Percentiles rank a stretch among this genome's conserved stretches.
phyloP scores from a whole-genome alignment of 202 grass and related monocot genomes.

The Zizania palustris region DNA sequence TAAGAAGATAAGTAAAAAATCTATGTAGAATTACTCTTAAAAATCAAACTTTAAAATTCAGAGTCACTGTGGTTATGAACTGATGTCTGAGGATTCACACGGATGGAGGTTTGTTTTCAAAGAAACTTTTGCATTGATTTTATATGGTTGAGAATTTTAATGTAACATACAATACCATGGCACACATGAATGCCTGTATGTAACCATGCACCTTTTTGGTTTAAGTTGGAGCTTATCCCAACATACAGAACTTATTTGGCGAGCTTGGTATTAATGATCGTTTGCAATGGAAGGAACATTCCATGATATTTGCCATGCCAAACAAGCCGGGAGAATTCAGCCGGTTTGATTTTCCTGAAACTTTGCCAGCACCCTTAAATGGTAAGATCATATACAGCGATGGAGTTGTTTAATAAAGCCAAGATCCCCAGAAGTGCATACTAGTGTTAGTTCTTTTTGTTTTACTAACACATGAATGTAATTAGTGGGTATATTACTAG shows the following conservation, averaged over 20 bases:
- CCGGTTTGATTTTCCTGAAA: slow-evolving; percentile 93
- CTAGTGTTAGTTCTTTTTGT: slow-evolving; percentile 6
- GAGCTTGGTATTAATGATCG: slow-evolving; percentile 97
- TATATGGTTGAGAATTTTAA: slow-evolving; percentile 4
- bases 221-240: slow-evolving; percentile 99
- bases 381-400: slow-evolving; percentile 51
- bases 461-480: slow-evolving; percentile 21
- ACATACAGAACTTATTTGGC: slow-evolving; percentile 93
- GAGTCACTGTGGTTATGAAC: not conserved
- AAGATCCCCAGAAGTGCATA: slow-evolving; percentile 28
- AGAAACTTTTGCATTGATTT: not conserved
- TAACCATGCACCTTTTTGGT: slow-evolving; percentile 53
- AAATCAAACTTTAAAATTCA: no score
- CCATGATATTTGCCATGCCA: slow-evolving; percentile 99
- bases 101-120: not conserved
- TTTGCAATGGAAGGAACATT: slow-evolving; percentile 99
- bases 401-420: slow-evolving; percentile 2
- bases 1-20: no score
- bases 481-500: slow-evolving; percentile 25
- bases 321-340: slow-evolving; percentile 94
- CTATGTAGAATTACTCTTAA: no score
- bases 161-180: slow-evolving; percentile 13
- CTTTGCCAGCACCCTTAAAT: slow-evolving; percentile 85
- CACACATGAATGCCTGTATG: slow-evolving; percentile 33
- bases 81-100: slow-evolving; percentile 26